phyloP scores from a whole-genome alignment of 768 basidiomycete genomes.

The Pholiota conissans region DNA sequence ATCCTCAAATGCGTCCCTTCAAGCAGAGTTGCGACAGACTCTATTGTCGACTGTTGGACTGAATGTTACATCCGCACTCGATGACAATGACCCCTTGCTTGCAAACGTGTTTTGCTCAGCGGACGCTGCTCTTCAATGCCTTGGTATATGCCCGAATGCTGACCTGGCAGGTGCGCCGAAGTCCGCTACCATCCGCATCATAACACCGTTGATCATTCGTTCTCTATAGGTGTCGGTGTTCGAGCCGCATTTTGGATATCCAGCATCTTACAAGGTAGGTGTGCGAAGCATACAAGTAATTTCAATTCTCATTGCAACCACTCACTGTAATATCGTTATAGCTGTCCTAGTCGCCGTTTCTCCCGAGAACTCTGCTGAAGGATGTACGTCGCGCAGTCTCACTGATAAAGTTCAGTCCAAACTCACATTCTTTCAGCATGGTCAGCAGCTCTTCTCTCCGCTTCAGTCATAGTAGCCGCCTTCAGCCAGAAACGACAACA shows the following conservation, averaged over 20 bases:
- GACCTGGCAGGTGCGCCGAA: conserved; percentile 15
- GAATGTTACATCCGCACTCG: neutral
- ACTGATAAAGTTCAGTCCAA: neutral
- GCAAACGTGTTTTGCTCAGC: conserved; percentile 12
- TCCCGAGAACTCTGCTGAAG: conserved; percentile 16
- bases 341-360: conserved; percentile 13
- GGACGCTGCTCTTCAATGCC: conserved; percentile 12
- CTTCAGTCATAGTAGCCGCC: conserved; percentile 16
- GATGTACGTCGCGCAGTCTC: conserved; percentile 3
- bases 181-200: neutral
- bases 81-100: neutral
- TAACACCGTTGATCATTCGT: neutral
- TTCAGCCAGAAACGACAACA: conserved; percentile 13
- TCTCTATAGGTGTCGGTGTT: conserved; percentile 12
- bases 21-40: conserved; percentile 4
- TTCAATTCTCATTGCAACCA: neutral
- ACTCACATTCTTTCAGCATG: conserved; percentile 7
- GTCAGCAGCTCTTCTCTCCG: conserved; percentile 15
- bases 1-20: conserved; percentile 5
- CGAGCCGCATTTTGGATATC: conserved; percentile 18
- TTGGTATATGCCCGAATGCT: conserved; percentile 18
- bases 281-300: neutral
- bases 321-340: neutral
- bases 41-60: conserved; percentile 8
- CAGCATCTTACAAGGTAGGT: conserved; percentile 16